Conservation (phyloP, 1,139 yeast genomes). For the Schwanniomyces etchellsii region DNA sequence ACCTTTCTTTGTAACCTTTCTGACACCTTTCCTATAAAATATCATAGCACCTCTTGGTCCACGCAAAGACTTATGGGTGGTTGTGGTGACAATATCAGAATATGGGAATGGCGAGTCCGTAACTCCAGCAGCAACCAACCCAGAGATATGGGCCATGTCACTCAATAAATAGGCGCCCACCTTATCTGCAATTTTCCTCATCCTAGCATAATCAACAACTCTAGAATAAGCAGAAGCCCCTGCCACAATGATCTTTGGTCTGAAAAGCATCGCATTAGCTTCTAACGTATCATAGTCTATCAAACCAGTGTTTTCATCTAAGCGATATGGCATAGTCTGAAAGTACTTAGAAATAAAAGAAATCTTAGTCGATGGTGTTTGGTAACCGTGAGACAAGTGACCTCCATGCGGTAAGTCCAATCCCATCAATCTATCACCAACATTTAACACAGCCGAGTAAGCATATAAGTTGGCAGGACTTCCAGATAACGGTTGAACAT, state of each 20-base stretch:
- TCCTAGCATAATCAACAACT: conserved; percentile 82
- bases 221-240: conserved; percentile 97
- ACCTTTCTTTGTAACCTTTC: conserved; percentile 81
- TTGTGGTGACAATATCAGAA: conserved; percentile 94
- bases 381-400: conserved; percentile 94
- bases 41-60: conserved; percentile 99
- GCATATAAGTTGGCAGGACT: conserved; percentile 96
- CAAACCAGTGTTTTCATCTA: conserved; percentile 77
- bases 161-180: conserved; percentile 89
- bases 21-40: conserved; percentile 88
- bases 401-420: conserved; percentile 97
- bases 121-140: conserved; percentile 89
- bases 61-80: conserved; percentile 94
- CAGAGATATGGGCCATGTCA: conserved; percentile 97
- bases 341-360: conserved; percentile 89
- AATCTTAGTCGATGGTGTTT: conserved; percentile 81
- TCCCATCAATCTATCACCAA: conserved; percentile 94
- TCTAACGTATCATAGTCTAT: conserved; percentile 89
- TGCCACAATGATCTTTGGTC: conserved; percentile 93
- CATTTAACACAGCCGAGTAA: conserved; percentile 85
- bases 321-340: conserved; percentile 95
- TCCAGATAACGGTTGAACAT: conserved; percentile 90
- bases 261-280: conserved; percentile 75
- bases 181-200: conserved; percentile 83
- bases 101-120: conserved; percentile 90